These are phyloP conservation scores for Pichia exigua DNA, from an alignment of 805 yeast genomes.

Conservation along the genomic window DNA sequence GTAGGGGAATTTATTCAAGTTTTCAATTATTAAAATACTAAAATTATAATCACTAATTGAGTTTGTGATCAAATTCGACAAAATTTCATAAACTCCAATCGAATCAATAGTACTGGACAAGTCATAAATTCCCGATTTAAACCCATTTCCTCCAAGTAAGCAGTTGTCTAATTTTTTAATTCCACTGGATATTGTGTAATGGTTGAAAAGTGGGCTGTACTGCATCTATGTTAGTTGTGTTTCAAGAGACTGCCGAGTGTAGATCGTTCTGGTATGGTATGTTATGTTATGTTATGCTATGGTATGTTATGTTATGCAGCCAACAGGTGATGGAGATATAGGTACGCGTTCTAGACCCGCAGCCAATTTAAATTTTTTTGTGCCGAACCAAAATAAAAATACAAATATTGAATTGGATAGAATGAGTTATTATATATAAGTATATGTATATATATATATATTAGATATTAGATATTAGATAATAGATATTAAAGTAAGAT, in stretches of 20 bases:
- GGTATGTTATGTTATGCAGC: no score
- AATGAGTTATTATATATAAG: no score
- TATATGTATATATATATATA: no score
- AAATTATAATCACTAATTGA: not conserved
- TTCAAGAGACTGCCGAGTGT: no score
- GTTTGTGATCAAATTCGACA: slow-evolving; percentile 6
- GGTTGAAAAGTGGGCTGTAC: not conserved
- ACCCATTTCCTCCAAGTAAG: slow-evolving; percentile 18
- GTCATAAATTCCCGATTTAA: slow-evolving; percentile 22
- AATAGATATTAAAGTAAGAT: not conserved
- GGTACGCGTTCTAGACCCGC: no score
- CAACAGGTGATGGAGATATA: no score
- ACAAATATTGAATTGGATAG: no score
- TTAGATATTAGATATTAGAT: not conserved
- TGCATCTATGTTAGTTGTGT: not conserved
- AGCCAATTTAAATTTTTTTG: no score
- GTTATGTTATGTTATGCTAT: no score
- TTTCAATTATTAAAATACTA: slow-evolving; percentile 13
- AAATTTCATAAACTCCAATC: slow-evolving; percentile 23
- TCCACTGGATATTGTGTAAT: slow-evolving; percentile 9
- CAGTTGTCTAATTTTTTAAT: slow-evolving; percentile 15
- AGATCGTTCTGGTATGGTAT: no score
- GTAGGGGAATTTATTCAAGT: slow-evolving; percentile 22
- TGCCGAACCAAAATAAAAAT: no score
- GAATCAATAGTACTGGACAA: slow-evolving; percentile 21